Base-by-base conservation (phyloP, 257 asterid species). In the Nicotiana benthamiana region DNA sequence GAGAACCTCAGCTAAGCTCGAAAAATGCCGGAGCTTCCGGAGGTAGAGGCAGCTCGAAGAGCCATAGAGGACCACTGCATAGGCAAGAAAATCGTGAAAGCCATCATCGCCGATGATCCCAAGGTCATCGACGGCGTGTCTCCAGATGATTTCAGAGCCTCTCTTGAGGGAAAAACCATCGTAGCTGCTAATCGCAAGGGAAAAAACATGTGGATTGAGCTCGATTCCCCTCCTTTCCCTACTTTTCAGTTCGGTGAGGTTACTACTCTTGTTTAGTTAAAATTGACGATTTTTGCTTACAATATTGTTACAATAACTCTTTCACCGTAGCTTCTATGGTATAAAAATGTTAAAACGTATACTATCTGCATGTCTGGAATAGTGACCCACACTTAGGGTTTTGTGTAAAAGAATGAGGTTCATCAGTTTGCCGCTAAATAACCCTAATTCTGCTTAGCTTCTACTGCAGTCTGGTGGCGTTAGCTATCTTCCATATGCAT, bases 21-120 rank as follows among this genome's bases (percentile, higher is more conserved):
- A 64, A 86, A 75, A 72, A 96, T 96, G 98, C 99, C 99, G 85
- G 99, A 96, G 89, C 96, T 96, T 9, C 99, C 99, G 72, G 98
- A 94, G 90, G 99, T 96, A 52, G 98, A 96, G 89, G 94, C 98
- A 76, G 97, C 99, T 87, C 97, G 98, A 22, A 89, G 94, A 61
- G 99, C 96, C 52, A 43, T 94, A 6, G 90, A 90, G 88, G 97
- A 91, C 20, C 87, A 92, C 89, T 94, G 98, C 82, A 80, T 86
- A 1, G 99, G 99, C 62, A 93, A 91, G 91, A 94, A 83, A 88
- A 94, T 94, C 6, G 34, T 43, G 18, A 91, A 70, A 82, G 86
- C 97, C 60, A 86, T 84, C 30, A 92, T 96, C 30, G 97, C 98
- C 79, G 90, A 90, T 68, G 99, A 96, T 79, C 5, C 92, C 34